Base-by-base conservation (phyloP, 1,284 basidiomycete species). In the Cryptococcus sp. region DNA sequence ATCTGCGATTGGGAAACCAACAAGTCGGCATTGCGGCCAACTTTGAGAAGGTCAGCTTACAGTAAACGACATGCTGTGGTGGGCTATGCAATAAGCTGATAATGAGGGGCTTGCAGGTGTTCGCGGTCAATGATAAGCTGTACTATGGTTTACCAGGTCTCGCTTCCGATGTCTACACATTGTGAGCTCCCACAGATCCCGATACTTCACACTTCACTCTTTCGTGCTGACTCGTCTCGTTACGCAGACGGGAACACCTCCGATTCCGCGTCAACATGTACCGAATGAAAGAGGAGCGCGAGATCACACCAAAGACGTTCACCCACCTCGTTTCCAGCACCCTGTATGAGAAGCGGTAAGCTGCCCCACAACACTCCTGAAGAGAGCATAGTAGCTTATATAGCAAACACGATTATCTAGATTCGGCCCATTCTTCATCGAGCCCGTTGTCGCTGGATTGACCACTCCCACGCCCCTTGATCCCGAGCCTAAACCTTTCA, bases 221-320 rank as follows among this genome's bases (percentile, higher is more conserved):
- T 35, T 8, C 31, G 19, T 25, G 47, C 22, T 35, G 22, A n/a
- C 17, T 44, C 15, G 31, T 6, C 22, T 41, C 17, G 23, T 25
- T 35, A 20, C 53, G 17, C 66, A 93, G 91, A 66, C 88, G 87
- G 66, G 92, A 97, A 78, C 86, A 87, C 55, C 88, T 97, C 72
- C 87, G 96, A 57, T 96, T 91, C 81, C 85, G 94, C 61, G 88
- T 96, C 59, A 99, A 99, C 83, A 96, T 99, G 91, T 99, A 98
- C 82, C 91, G 91, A 50, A 97, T 99, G 86, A 99, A 99, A 82
- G 96, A 99, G 78, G 95, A 98, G 76, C 86, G 96, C 61, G 89
- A 94, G 71, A 97, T 99, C 73, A 88, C 93, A 69, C 96, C 96
- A 49, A 88, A 94, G 81, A 93, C 93, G 8, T 98, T 99, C 80